phyloP scores from a whole-genome alignment of 2,329 filamentous ascomycete genomes.

The Parastagonospora avenae region DNA sequence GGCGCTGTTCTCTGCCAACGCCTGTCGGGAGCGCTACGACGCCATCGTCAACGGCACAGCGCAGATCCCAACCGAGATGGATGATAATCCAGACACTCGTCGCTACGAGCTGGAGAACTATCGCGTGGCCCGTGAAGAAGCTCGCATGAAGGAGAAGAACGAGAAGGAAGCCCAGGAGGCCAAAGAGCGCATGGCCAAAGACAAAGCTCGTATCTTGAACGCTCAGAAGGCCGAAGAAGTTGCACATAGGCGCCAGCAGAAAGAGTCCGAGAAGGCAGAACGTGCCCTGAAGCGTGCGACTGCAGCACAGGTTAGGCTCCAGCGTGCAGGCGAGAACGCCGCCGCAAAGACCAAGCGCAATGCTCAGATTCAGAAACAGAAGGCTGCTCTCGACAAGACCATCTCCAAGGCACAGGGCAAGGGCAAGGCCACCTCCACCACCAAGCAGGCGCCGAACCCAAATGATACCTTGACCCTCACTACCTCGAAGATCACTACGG shows the following conservation, averaged over 20 bases:
- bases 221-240: conserved; percentile 31
- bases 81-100: conserved; percentile 48
- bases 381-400: not conserved
- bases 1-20: conserved; percentile 53
- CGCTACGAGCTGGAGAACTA: conserved; percentile 33
- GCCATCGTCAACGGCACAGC: conserved; percentile 51
- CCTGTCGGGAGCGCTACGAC: conserved; percentile 52
- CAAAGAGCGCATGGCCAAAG: conserved; percentile 19
- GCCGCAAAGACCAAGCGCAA: conserved; percentile 20
- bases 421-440: not conserved
- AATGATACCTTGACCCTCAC: not conserved
- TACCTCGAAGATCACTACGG: conserved; percentile 10
- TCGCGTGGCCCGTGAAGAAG: conserved; percentile 21
- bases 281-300: conserved; percentile 29
- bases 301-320: conserved; percentile 19
- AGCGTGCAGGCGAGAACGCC: conserved; percentile 20
- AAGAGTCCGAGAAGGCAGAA: conserved; percentile 21
- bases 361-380: conserved; percentile 20
- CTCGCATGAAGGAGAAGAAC: conserved; percentile 26
- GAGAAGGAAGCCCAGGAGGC: conserved; percentile 18
- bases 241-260: conserved; percentile 19
- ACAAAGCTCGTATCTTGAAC: conserved; percentile 20
- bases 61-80: conserved; percentile 50
- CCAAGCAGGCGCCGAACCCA: not conserved
- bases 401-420: not conserved